Conservation (phyloP, 2,329 filamentous ascomycete genomes). For the Xylariaceae sp. region DNA sequence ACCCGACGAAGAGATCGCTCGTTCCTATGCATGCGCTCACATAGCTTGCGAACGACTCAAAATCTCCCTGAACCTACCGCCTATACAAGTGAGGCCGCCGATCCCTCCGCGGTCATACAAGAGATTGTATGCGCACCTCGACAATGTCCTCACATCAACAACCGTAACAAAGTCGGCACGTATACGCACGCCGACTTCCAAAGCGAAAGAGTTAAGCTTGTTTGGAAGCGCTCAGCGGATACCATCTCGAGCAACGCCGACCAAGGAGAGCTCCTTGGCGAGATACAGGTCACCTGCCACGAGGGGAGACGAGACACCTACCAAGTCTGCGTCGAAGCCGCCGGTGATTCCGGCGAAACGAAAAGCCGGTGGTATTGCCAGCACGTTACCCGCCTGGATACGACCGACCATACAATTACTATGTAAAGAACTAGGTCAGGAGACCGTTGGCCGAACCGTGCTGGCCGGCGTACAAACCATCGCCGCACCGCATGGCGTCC, state of each 20-base stretch:
- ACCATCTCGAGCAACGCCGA: slow-evolving; percentile 41
- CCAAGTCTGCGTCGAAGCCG: slow-evolving; percentile 37
- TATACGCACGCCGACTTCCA: slow-evolving; percentile 31
- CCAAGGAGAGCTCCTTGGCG: slow-evolving; percentile 40
- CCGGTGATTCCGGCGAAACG: slow-evolving; percentile 27
- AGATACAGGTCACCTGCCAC: slow-evolving; percentile 38
- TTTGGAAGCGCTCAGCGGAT: slow-evolving; percentile 30
- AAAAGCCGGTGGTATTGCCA: slow-evolving; percentile 25
- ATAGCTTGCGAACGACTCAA: slow-evolving; percentile 85
- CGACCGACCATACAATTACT: slow-evolving; percentile 62
- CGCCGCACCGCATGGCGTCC: slow-evolving; percentile 37
- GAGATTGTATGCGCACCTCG: slow-evolving; percentile 74
- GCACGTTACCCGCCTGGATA: slow-evolving; percentile 58
- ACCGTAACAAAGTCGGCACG: slow-evolving; percentile 21
- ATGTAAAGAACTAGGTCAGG: slow-evolving; percentile 55
- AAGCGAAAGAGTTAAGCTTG: slow-evolving; percentile 32
- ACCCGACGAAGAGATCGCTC: slow-evolving; percentile 80
- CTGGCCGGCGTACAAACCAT: slow-evolving; percentile 65
- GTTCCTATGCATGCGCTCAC: slow-evolving; percentile 78
- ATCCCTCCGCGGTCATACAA: slow-evolving; percentile 77
- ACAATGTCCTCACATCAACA: slow-evolving; percentile 56
- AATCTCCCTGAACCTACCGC: slow-evolving; percentile 68
- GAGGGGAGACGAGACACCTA: slow-evolving; percentile 36
- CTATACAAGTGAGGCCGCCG: slow-evolving; percentile 69
- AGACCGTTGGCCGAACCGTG: slow-evolving; percentile 63